These are phyloP conservation scores for Ilex asprella DNA, from an alignment of 257 asterid species.

Conservation along the genomic window DNA sequence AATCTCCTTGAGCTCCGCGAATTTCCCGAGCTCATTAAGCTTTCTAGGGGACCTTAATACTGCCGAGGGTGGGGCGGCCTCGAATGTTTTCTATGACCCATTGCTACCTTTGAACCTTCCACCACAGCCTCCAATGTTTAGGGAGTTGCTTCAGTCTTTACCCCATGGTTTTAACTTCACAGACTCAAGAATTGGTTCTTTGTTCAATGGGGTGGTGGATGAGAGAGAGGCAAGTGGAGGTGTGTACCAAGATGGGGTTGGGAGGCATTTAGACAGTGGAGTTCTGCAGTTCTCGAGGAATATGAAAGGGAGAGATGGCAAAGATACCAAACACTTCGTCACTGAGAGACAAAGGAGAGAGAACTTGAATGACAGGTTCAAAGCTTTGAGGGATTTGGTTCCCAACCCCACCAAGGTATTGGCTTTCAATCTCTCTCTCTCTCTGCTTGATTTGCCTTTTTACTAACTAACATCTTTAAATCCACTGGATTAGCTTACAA, in stretches of 20 bases:
- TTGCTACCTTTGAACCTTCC: conserved; percentile 61
- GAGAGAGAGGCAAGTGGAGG: conserved; percentile 45
- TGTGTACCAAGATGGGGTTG: conserved; percentile 46
- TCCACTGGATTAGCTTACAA: no score
- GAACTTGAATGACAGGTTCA: conserved; percentile 50
- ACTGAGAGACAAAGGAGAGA: conserved; percentile 84
- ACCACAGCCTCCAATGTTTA: conserved; percentile 72
- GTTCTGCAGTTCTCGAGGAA: conserved; percentile 58
- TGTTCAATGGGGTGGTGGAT: conserved; percentile 50
- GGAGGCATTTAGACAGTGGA: conserved; percentile 40
- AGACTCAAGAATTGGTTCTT: conserved; percentile 29
- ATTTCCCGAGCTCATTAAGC: conserved; percentile 58
- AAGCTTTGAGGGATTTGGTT: conserved; percentile 45
- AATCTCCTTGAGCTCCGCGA: conserved; percentile 30
- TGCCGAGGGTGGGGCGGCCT: conserved; percentile 13
- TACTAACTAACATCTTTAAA: no score
- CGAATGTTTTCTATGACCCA: conserved; percentile 51
- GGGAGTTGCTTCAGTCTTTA: conserved; percentile 67
- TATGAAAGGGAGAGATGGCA: conserved; percentile 54
- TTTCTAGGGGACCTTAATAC: conserved; percentile 50
- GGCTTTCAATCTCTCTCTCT: not conserved
- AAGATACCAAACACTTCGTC: conserved; percentile 53
- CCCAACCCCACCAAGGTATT: conserved; percentile 78
- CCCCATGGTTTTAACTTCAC: conserved; percentile 45
- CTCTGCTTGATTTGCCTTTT: no score